phyloP scores from a whole-genome alignment of 2,329 filamentous ascomycete genomes.

The Colletotrichum orchidophilum region DNA sequence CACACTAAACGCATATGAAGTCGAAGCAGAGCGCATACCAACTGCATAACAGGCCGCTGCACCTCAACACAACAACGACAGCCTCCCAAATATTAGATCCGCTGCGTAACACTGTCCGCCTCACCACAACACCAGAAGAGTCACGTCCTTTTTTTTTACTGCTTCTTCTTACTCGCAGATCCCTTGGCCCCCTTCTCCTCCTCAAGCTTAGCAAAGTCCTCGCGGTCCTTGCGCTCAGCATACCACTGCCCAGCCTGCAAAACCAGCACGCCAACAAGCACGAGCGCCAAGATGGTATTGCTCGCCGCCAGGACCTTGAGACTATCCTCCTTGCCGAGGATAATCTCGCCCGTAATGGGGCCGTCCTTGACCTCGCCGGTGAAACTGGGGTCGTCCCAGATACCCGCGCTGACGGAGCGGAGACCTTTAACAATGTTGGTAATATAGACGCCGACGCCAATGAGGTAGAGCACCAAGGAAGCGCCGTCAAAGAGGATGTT shows the following conservation, averaged over 20 bases:
- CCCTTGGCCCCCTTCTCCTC: constrained; percentile 45
- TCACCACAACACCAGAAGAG: not conserved
- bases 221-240: constrained; percentile 89
- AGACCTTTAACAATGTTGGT: constrained; percentile 97
- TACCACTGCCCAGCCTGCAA: constrained; percentile 99
- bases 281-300: constrained; percentile 94
- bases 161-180: constrained; percentile 34
- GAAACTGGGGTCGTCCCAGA: constrained; percentile 59
- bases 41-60: not conserved
- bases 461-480: constrained; percentile 82
- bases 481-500: constrained; percentile 96
- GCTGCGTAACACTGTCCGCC: not conserved
- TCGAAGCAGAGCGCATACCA: not conserved
- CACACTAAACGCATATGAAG: not conserved
- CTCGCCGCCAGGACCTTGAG: constrained; percentile 91
- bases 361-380: constrained; percentile 49
- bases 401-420: constrained; percentile 79
- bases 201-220: constrained; percentile 77
- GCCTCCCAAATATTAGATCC: not conserved
- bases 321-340: constrained; percentile 86
- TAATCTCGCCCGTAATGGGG: constrained; percentile 66
- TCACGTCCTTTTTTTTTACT: not conserved
- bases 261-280: constrained; percentile 89
- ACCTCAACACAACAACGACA: not conserved
- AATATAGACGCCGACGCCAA: constrained; percentile 91